Evolutionary conservation across 306 rosid species (phyloP), one percentile per base, ranked within the genome.

Genomic region (Prinsepia uniflora): DNA sequence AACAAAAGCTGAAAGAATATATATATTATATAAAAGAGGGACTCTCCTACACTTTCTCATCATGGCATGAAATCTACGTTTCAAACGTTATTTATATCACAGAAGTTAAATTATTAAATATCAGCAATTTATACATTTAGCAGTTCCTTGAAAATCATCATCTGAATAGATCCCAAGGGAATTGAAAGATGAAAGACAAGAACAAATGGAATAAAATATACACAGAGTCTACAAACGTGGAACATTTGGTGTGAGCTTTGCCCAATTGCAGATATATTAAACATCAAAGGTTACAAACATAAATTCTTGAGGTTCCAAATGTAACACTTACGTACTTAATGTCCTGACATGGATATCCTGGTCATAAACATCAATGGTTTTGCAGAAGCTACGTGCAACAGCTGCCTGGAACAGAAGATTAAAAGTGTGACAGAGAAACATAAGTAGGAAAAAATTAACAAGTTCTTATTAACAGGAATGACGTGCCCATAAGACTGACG

Each of bases 261-360:
- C 30, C 30, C 30, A 2, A 24, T 24, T 24, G 30, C 1, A 24
- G 30, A 24, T 24, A 24, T 24, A 24, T 24, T 24, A 24, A 24
- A 24, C 30, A 24, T 24, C 30, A n/a, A 24, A 24, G 30, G 30
- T 24, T 24, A 24, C 1, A 24, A 24, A 24, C 30, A 24, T 24
- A 24, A 4, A 66, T 63, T n/a, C 68, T 15, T 58, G 6, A 50
- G 71, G 55, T 41, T 67, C 62, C 30, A 24, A 40, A 47, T 36
- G 52, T 46, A 58, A 57, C 62, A 75, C 96, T 90, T 90, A 92
- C 96, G 88, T 84, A 48, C 87, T 74, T 59, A 92, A 83, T 54
- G 90, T 85, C 76, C 83, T 90, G 59, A 90, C 76, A 73, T 86
- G 96, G 63, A 92, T 85, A 70, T 92, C 98, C 72, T 92, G 96